Base-by-base conservation (phyloP, 2,329 filamentous ascomycete genomes). In the Penicillium sp. region DNA sequence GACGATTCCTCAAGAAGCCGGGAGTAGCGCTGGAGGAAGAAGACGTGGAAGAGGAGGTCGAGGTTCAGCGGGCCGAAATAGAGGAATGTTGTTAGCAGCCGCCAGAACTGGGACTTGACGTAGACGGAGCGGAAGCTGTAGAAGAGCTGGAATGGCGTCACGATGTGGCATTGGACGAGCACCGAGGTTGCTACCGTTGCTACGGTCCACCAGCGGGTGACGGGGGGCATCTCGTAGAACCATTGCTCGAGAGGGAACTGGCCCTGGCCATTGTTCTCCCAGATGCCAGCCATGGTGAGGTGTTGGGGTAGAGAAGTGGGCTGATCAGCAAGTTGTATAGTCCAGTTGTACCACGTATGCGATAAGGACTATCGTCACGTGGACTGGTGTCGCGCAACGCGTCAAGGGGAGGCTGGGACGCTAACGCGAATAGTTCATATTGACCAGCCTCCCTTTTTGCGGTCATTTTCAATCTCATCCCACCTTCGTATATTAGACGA, bases 151-250 rank as follows among this genome's bases (percentile, higher is more conserved):
- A 95, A 97, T 8, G 92, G 91, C 13, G 90, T 94, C 60, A 97
- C 80, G 72, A 97, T 87, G 67, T 95, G 87, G 76, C 92, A 97
- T 75, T 97, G 94, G 5, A 97, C 92, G 64, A 97, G 79, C 14
- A 92, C 86, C 64, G 92, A 96, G 10, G 89, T 94, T 54, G 91
- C 79, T 40, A 97, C 86, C 0, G 92, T 96, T 4, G 92, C 92
- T 22, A 91, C 92, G 21, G 94, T 97, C 94, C 94, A 99, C 88
- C 90, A 95, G 58, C 94, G 83, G 36, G 94, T 99, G 75, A 92
- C 96, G 24, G 94, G 86, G 3, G 94, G 94, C 89, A 97, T 97
- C 75, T 99, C 94, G 83, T 91, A 97, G 76, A 97, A 97, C 94
- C 94, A 99, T 64, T 93, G 89, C 76, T 97, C 94, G 7, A 99